Evolutionary conservation across 768 basidiomycete species (phyloP), one percentile per base, ranked within the genome.

Genomic region (Kwoniella sp.): DNA sequence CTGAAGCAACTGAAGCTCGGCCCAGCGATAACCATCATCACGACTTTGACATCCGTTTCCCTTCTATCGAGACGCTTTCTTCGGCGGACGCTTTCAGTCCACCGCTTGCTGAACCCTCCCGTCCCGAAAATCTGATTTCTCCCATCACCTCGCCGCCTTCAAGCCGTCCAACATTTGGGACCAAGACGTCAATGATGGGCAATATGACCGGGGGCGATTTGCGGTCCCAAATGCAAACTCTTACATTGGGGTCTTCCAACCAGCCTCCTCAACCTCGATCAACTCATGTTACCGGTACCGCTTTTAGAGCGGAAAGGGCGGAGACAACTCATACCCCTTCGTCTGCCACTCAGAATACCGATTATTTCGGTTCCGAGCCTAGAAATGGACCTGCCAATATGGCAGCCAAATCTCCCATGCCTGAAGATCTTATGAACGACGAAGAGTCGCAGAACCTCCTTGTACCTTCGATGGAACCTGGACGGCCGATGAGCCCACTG

Each of bases 21-120:
- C n/a, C n/a, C n/a, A n/a, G n/a, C n/a, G n/a, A n/a, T n/a, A n/a
- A n/a, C n/a, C n/a, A n/a, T n/a, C n/a, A n/a, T n/a, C n/a, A n/a
- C n/a, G n/a, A n/a, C 68, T 78, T 52, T 15, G 89, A 91, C 71
- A 79, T 82, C 26, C 80, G 88, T 46, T 95, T 88, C 71, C 91
- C 91, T 0, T 87, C 91, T 0, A 76, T 95, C 34, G 91, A 93
- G 69, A 86, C 87, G 53, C 77, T 92, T 10, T 48, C 56, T 5
- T 50, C 48, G 33, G 39, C 27, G 15, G 44, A 53, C 43, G 25
- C 51, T 34, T 52, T 50, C 39, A 31, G 38, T 10, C 48, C 48
- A 1, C 22, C 50, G 42, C 8, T n/a, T 1, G 14, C 40, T 8
- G 25, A 27, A 17, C 29, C 14, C 10, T 19, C 25, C 15, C 32